These are phyloP conservation scores for Aspergillus texensis DNA, from an alignment of 2,329 filamentous ascomycete genomes.

Conservation along the genomic window DNA sequence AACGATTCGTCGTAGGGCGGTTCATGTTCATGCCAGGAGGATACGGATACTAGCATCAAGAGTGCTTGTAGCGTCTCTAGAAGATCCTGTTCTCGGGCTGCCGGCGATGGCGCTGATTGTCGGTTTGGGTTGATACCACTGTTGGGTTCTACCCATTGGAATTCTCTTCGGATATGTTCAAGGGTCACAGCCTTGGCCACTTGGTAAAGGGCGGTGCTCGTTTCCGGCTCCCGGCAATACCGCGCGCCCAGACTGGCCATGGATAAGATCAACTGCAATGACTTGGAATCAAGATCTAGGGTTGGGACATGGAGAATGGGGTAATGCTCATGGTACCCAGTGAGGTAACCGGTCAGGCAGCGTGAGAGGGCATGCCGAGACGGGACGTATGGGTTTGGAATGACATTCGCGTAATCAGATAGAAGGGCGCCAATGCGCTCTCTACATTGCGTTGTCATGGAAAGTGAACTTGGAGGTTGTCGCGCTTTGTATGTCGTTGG, in stretches of 20 bases:
- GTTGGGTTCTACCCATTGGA: slow-evolving; percentile 22
- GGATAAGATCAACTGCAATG: slow-evolving; percentile 30
- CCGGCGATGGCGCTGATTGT: slow-evolving; percentile 10
- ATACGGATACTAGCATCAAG: slow-evolving; percentile 32
- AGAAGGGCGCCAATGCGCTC: slow-evolving; percentile 30
- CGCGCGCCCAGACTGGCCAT: slow-evolving; percentile 38
- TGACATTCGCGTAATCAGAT: slow-evolving; percentile 30
- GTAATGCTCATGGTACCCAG: slow-evolving; percentile 37
- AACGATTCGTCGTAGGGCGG: slow-evolving; percentile 34
- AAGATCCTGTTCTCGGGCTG: slow-evolving; percentile 25
- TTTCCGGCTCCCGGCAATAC: slow-evolving; percentile 37
- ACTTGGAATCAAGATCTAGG: slow-evolving; percentile 28
- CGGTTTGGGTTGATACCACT: not conserved
- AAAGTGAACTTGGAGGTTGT: slow-evolving; percentile 32
- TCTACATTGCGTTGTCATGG: slow-evolving; percentile 34
- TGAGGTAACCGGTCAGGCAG: slow-evolving; percentile 37
- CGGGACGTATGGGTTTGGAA: slow-evolving; percentile 29
- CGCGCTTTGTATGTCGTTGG: slow-evolving; percentile 27
- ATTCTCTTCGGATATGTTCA: slow-evolving; percentile 33
- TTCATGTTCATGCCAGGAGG: slow-evolving; percentile 35
- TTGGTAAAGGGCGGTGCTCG: slow-evolving; percentile 34
- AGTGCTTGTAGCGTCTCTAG: slow-evolving; percentile 34
- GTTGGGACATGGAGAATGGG: slow-evolving; percentile 38
- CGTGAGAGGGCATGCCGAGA: slow-evolving; percentile 38
- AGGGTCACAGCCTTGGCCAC: slow-evolving; percentile 36